These are phyloP conservation scores for Epichloe gansuensis DNA, from an alignment of 2,329 filamentous ascomycete genomes.

Conservation along the genomic window DNA sequence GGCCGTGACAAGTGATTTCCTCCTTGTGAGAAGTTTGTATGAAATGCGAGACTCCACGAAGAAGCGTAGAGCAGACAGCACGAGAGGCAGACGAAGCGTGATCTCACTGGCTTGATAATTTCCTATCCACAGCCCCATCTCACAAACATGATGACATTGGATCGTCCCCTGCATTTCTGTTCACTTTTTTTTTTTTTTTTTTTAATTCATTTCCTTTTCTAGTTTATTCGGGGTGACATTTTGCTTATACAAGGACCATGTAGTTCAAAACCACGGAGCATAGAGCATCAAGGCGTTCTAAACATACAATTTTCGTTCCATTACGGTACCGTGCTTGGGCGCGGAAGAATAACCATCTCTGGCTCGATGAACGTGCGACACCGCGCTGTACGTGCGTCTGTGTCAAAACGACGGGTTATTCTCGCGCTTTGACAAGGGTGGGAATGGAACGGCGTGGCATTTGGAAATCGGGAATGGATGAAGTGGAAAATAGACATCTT, in stretches of 20 bases:
- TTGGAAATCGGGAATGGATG: too few species aligned
- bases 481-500: too few species aligned
- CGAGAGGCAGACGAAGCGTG: not conserved
- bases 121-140: not conserved
- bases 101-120: not conserved
- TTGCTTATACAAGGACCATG: not conserved
- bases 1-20: constrained; percentile 47
- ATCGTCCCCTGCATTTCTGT: not conserved
- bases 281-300: constrained; percentile 2
- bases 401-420: too few species aligned
- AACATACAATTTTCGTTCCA: not conserved
- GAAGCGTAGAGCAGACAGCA: too few species aligned
- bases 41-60: not conserved
- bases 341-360: too few species aligned
- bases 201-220: not conserved
- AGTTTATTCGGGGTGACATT: not conserved
- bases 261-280: constrained; percentile 1
- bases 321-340: too few species aligned
- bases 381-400: too few species aligned
- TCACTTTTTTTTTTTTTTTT: not conserved
- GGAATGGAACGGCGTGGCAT: too few species aligned
- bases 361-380: too few species aligned
- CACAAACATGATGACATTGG: too few species aligned
- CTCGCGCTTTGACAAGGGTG: too few species aligned
- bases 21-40: not conserved